Percentiles rank a stretch among this genome's conserved stretches.
Evolutionary conservation across 2,329 filamentous ascomycete species (phyloP).

Genomic region (Trichoderma sp.): DNA sequence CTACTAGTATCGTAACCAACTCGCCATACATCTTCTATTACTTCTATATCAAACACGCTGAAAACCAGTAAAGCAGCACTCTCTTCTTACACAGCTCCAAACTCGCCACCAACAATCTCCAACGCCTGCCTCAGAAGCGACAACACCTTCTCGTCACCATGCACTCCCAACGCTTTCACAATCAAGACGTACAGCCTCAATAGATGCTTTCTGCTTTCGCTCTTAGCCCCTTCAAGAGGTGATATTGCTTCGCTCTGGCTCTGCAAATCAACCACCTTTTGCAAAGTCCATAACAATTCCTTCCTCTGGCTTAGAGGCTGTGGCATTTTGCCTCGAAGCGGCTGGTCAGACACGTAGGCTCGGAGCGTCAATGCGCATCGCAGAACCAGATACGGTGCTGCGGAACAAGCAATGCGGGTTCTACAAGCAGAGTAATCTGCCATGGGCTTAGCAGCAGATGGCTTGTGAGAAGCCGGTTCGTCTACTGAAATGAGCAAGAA

Average conservation of each 20-base stretch:
- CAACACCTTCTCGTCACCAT: conserved; percentile 64
- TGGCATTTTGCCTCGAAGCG: conserved; percentile 84
- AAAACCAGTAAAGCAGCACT: background rate
- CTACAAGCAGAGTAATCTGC: conserved; percentile 43
- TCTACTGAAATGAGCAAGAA: conserved; percentile 65
- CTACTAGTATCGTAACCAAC: no score
- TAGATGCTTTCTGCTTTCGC: conserved; percentile 72
- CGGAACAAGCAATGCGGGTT: conserved; percentile 70
- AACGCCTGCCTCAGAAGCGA: conserved; percentile 62
- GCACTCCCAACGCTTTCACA: conserved; percentile 61
- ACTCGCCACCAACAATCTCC: conserved; percentile 63
- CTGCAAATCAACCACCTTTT: conserved; percentile 65
- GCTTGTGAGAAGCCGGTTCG: conserved; percentile 43
- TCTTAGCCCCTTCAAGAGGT: conserved; percentile 53
- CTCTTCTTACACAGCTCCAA: conserved; percentile 9
- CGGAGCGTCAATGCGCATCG: conserved; percentile 80
- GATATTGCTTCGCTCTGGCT: conserved; percentile 74
- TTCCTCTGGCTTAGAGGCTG: conserved; percentile 79
- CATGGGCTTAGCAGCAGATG: conserved; percentile 39
- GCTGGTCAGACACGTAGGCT: conserved; percentile 87
- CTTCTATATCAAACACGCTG: background rate
- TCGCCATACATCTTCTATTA: background rate
- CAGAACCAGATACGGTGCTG: conserved; percentile 80
- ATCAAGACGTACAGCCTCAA: conserved; percentile 80
- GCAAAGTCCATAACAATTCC: conserved; percentile 75